Evolutionary conservation across 441 rosid species (phyloP), one percentile per base, ranked within the genome.

Genomic region (Populus hybrid): DNA sequence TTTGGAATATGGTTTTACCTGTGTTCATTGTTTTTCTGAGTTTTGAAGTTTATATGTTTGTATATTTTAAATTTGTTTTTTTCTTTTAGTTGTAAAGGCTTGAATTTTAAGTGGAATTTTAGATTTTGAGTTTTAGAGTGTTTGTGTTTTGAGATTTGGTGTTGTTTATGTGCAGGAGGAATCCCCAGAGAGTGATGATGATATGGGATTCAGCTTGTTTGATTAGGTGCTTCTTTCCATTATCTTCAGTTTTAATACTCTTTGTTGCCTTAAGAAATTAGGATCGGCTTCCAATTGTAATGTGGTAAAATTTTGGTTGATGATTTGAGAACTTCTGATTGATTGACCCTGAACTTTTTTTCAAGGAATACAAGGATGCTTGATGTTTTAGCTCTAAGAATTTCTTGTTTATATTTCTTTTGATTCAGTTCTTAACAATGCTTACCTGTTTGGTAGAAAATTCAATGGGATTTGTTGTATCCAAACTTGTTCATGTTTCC

Each of bases 181-280:
- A 61, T 28, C 12, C 4, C 26, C 26, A 74, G 95, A 92, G 84
- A 93, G 96, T 46, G 96, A 93, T 46, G 98, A 85, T 0, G 98
- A 93, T 74, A 83, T 92, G 89, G 96, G 97, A 20, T 93, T 93
- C 82, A 82, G 93, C 78, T 86, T 93, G 86, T 90, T 91, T 18
- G 93, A 93, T 79, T 91, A 88, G 86, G 76, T 28, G 70, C 79
- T 76, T 23, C 32, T 1, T 28, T 34, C 36, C 5, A 28, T 46
- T 9, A 0, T 21, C 23, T n/a, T 61, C 14, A 61, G 21, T 9
- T 21, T 23, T 9, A n/a, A 21, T 9, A n/a, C 66, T 61, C 23
- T 61, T 21, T 10, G 26, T n/a, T 21, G 24, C 66, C 3, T 9
- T 61, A 21, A n/a, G 28, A 61, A 61, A 21, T 21, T 61, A 61